Evolutionary conservation across 2,329 filamentous ascomycete genomes (phyloP), one percentile per base, ranked within the genome.

Genomic region (Lecanicillium sp.): DNA sequence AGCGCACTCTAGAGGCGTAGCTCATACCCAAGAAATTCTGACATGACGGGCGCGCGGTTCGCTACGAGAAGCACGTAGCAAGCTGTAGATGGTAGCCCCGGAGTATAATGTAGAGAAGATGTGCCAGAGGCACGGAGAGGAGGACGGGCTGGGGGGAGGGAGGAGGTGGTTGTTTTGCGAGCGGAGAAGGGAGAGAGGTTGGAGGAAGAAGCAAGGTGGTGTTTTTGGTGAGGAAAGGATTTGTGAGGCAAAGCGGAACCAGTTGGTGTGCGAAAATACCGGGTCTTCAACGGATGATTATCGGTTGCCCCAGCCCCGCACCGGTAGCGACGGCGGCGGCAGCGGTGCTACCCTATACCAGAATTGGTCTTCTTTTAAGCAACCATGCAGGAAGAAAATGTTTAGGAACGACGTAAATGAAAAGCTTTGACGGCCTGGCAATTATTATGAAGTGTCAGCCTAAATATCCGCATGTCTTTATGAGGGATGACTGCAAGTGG

Each of bases 1-100:
- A 42, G 44, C 41, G 46, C n/a, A n/a, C n/a, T n/a, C 45, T 43
- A 46, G 47, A 11, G 22, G 11, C 6, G 48, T 48, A 44, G 40
- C 49, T 56, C 67, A 47, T 66, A 77, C 73, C 73, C 73, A 56
- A 77, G 64, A 57, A 76, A 77, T 66, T 77, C 73, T 61, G 73
- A 77, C 73, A 77, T 77, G 55, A 54, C 54, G 49, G 49, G 51
- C 47, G 41, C 46, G 46, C 51, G n/a, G n/a, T n/a, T n/a, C 46
- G 57, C 59, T 58, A 61, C 64, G 64, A 64, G 55, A 46, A 64
- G 60, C 57, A 64, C 63, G 60, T 53, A 57, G 59, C 51, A 46
- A 56, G 58, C 57, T 58, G 39, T 30, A 37, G 42, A 47, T 50
- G 44, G 37, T 36, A 31, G 42, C 41, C 44, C 44, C 38, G 45